phyloP scores from a whole-genome alignment of 306 rosid species.

The Castanospermum australe region DNA sequence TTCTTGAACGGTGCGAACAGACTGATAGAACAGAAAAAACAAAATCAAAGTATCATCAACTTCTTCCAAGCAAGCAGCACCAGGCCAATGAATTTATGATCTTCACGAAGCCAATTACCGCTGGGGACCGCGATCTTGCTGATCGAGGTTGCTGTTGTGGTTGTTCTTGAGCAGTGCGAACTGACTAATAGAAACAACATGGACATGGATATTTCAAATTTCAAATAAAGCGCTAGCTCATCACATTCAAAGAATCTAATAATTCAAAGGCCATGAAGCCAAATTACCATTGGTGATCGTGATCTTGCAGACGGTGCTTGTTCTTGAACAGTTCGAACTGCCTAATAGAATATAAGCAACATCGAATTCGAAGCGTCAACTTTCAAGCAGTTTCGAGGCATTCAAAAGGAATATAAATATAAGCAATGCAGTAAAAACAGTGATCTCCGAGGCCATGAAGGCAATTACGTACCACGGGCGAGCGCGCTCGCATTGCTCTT shows the following conservation, averaged over 20 bases:
- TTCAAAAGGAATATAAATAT: not conserved
- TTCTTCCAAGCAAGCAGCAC: constrained; percentile 13
- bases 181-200: constrained; percentile 28
- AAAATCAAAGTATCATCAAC: constrained; percentile 4
- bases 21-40: constrained; percentile 33
- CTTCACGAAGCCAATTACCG: constrained; percentile 34
- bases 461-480: constrained; percentile 60
- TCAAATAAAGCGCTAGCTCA: not conserved
- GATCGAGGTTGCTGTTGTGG: constrained; percentile 32
- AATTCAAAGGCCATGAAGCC: not conserved
- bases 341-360: constrained; percentile 23
- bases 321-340: constrained; percentile 33
- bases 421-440: not conserved
- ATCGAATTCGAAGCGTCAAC: not conserved
- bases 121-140: constrained; percentile 41
- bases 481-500: constrained; percentile 59
- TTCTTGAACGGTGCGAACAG: constrained; percentile 59
- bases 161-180: constrained; percentile 39
- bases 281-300: constrained; percentile 42
- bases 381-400: not conserved
- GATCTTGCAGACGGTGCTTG: constrained; percentile 33
- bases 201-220: not conserved
- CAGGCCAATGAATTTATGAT: too few relatives aligned
- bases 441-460: not conserved
- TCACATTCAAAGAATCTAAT: not conserved